Percentiles rank a stretch among this genome's conserved stretches.
Evolutionary conservation across 306 rosid genomes (phyloP).

Genomic region (Quercus gilva): DNA sequence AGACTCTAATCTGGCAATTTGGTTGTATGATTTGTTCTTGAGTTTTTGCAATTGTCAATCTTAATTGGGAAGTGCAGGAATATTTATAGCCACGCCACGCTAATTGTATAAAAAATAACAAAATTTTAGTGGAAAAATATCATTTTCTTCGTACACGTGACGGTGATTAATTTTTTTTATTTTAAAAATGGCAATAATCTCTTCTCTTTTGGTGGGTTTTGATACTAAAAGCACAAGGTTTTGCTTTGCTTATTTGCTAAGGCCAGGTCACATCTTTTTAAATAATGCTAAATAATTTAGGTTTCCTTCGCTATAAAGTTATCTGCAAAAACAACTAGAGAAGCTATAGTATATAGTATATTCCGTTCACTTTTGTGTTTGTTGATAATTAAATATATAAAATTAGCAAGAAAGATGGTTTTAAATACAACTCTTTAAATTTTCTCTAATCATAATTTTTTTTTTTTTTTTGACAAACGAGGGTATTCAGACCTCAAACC

Average conservation of each 20-base stretch:
- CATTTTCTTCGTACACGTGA: conserved; percentile 49
- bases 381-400: no score
- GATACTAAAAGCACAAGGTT: neutral
- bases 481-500: accelerated
- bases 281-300: conserved; percentile 1
- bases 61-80: neutral
- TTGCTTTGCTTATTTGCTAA: conserved; percentile 13
- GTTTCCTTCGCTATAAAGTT: neutral
- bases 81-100: conserved; percentile 2
- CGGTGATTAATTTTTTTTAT: conserved; percentile 1
- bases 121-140: conserved; percentile 16
- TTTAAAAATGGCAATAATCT: neutral
- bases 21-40: conserved; percentile 24
- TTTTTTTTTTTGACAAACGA: no score
- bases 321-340: neutral
- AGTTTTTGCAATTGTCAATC: conserved; percentile 12
- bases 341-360: no score
- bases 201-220: neutral
- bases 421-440: no score
- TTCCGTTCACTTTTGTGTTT: no score
- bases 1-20: conserved; percentile 31
- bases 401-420: no score
- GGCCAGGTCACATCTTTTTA: conserved; percentile 1
- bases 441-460: no score
- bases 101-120: conserved; percentile 6